Evolutionary conservation across 768 basidiomycete species (phyloP).

Genomic region (Pleurotus giganteus): DNA sequence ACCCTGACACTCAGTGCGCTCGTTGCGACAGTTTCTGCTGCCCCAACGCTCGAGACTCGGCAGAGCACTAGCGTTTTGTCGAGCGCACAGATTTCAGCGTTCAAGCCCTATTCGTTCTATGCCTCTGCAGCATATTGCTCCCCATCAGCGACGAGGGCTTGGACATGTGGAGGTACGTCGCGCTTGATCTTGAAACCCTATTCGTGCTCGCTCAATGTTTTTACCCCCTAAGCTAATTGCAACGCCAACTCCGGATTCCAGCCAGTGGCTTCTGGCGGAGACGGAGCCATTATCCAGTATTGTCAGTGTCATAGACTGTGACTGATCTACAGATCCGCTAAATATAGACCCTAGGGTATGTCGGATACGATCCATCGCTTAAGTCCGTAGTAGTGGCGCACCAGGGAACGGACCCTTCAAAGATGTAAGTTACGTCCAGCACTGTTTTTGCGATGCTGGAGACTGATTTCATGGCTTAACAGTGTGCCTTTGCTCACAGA

Average conservation of each 20-base stretch:
- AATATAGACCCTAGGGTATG: constrained; percentile 16
- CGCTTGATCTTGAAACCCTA: background rate
- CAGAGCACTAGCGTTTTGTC: constrained; percentile 39
- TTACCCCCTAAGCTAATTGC: constrained; percentile 41
- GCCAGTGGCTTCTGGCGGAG: constrained; percentile 49
- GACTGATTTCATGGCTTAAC: background rate
- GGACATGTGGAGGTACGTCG: constrained; percentile 12
- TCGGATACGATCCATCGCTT: constrained; percentile 30
- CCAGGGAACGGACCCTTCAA: constrained; percentile 37
- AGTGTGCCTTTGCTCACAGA: constrained; percentile 41
- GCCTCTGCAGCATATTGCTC: constrained; percentile 53
- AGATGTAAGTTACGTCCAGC: constrained; percentile 28
- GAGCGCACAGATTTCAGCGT: constrained; percentile 37
- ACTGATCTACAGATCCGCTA: background rate
- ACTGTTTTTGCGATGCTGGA: background rate
- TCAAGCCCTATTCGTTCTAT: constrained; percentile 45
- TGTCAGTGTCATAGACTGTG: constrained; percentile 22
- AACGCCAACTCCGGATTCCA: constrained; percentile 43
- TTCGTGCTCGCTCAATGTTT: background rate
- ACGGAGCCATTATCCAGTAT: constrained; percentile 38
- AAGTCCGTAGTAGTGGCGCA: constrained; percentile 39
- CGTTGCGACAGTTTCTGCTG: constrained; percentile 14
- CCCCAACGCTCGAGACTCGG: constrained; percentile 26
- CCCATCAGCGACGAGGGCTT: background rate
- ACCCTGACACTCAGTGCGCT: background rate